phyloP scores from a whole-genome alignment of 2,329 filamentous ascomycete genomes.

The Cladophialophora immunda region DNA sequence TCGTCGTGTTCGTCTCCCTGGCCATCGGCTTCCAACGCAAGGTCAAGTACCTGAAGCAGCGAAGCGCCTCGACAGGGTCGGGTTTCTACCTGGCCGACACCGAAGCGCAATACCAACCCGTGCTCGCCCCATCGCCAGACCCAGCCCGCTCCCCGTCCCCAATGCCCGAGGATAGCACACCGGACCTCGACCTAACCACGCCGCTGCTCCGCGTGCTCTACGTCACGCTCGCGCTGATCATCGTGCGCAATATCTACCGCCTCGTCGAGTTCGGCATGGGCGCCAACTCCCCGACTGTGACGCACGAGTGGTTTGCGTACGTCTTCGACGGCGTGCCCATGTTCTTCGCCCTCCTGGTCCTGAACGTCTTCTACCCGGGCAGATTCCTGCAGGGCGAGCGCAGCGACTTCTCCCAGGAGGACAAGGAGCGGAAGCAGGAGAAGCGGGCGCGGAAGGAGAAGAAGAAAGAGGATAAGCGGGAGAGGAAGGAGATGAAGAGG shows the following conservation, averaged over 20 bases:
- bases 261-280: slow-evolving; percentile 67
- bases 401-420: slow-evolving; percentile 56
- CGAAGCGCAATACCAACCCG: neutral
- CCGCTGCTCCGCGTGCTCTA: slow-evolving; percentile 62
- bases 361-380: slow-evolving; percentile 52
- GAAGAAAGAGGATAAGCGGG: slow-evolving; percentile 43
- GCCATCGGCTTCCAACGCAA: slow-evolving; percentile 59
- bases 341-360: slow-evolving; percentile 47
- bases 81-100: neutral
- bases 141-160: neutral
- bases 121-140: neutral
- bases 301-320: slow-evolving; percentile 50
- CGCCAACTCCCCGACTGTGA: slow-evolving; percentile 52
- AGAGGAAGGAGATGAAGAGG: slow-evolving; percentile 35
- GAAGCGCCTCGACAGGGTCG: neutral
- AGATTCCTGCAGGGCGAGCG: slow-evolving; percentile 52
- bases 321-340: slow-evolving; percentile 53
- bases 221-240: slow-evolving; percentile 58
- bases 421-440: slow-evolving; percentile 52
- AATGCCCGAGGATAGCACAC: neutral
- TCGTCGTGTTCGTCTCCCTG: slow-evolving; percentile 59
- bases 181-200: slow-evolving; percentile 14
- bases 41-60: slow-evolving; percentile 38
- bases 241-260: slow-evolving; percentile 65
- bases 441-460: slow-evolving; percentile 47